A percentile compares a stretch with the other conserved stretches of the same genome.
Evolutionary conservation across 768 basidiomycete species (phyloP).

Genomic region (Fomitopsis pulvina): DNA sequence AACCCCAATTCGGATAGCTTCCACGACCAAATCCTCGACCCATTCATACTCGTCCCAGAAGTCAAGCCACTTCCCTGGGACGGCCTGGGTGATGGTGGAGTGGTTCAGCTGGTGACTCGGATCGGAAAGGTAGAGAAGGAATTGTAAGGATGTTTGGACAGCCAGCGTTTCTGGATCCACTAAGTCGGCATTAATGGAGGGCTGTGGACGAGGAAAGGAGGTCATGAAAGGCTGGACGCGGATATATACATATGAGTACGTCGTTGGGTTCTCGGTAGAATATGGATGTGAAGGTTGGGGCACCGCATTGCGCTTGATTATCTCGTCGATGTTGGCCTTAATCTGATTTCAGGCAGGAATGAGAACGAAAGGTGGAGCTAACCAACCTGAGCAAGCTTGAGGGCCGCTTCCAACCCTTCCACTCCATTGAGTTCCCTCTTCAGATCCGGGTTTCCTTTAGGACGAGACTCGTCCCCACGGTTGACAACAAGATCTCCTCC

Average conservation of each 20-base stretch:
- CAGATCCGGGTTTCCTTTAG: slow-evolving; percentile 45
- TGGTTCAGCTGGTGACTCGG: slow-evolving; percentile 73
- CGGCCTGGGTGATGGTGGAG: slow-evolving; percentile 75
- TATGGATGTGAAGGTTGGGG: slow-evolving; percentile 22
- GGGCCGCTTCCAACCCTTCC: slow-evolving; percentile 77
- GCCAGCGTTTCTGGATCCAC: slow-evolving; percentile 20
- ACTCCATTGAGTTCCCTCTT: slow-evolving; percentile 74
- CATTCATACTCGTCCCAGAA: slow-evolving; percentile 91
- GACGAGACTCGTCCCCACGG: slow-evolving; percentile 68
- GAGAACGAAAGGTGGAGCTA: slow-evolving; percentile 1
- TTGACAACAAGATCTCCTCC: slow-evolving; percentile 89
- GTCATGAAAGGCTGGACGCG: slow-evolving; percentile 86
- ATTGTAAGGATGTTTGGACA: slow-evolving; percentile 42
- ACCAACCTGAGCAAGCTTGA: slow-evolving; percentile 77
- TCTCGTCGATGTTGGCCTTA: slow-evolving; percentile 72
- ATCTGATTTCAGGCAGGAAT: not conserved
- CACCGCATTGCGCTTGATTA: slow-evolving; percentile 58
- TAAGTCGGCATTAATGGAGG: slow-evolving; percentile 17
- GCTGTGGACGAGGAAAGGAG: slow-evolving; percentile 39
- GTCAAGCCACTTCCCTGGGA: slow-evolving; percentile 82
- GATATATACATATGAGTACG: slow-evolving; percentile 87
- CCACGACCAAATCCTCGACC: slow-evolving; percentile 94
- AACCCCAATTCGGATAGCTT: slow-evolving; percentile 74
- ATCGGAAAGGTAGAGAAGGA: slow-evolving; percentile 63
- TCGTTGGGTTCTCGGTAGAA: slow-evolving; percentile 52